Conservation (phyloP, 1,284 basidiomycete species). For the Tylopilus sp. region DNA sequence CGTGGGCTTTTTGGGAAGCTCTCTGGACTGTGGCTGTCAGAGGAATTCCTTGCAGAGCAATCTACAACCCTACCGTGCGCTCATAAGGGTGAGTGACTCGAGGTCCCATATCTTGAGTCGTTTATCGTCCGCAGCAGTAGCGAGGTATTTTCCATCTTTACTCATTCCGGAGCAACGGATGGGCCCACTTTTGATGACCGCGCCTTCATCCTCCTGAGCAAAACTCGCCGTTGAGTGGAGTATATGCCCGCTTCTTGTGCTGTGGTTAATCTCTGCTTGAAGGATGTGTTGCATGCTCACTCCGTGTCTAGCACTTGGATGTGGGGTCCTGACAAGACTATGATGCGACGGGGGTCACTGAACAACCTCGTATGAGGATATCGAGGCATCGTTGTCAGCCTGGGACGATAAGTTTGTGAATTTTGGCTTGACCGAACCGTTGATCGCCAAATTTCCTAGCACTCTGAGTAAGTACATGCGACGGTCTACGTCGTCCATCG, state of each 20-base stretch:
- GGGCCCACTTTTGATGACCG: constrained; percentile 47
- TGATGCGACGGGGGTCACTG: constrained; percentile 31
- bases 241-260: constrained; percentile 49
- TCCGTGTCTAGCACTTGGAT: constrained; percentile 52
- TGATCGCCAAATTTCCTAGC: neutral
- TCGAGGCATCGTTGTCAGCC: constrained; percentile 18
- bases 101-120: constrained; percentile 70
- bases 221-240: constrained; percentile 42
- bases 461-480: constrained; percentile 19
- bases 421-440: no score
- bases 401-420: no score
- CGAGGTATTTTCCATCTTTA: constrained; percentile 46
- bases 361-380: constrained; percentile 51
- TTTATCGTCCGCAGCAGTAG: constrained; percentile 78
- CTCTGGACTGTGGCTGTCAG: constrained; percentile 40
- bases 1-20: constrained; percentile 75
- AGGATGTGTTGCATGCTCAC: constrained; percentile 34
- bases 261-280: constrained; percentile 7
- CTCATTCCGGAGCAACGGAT: constrained; percentile 62
- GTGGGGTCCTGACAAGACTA: constrained; percentile 56
- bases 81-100: constrained; percentile 51
- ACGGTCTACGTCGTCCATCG: constrained; percentile 16
- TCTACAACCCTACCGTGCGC: constrained; percentile 51
- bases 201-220: constrained; percentile 33
- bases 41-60: neutral